Evolutionary conservation across 176 grass and related monocot genomes (phyloP).

Genomic region (bread wheat (Triticum aestivum)): DNA sequence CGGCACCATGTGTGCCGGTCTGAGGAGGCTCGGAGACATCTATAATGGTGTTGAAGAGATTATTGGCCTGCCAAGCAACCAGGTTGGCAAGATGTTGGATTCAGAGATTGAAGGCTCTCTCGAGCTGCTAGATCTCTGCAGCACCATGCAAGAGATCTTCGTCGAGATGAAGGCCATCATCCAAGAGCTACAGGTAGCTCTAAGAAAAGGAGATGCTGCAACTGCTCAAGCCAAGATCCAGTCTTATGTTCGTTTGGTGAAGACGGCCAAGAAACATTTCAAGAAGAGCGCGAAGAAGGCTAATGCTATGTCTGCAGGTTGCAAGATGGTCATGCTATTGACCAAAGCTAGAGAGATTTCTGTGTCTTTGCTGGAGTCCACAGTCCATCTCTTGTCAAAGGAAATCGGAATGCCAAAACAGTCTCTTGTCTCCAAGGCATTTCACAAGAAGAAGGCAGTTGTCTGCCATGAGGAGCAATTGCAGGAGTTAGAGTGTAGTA

Average conservation of each 20-base stretch:
- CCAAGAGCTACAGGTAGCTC: constrained; percentile 13
- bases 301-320: background rate
- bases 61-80: constrained; percentile 3
- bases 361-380: constrained; percentile 3
- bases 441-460: constrained; percentile 21
- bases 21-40: constrained; percentile 23
- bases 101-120: constrained; percentile 35
- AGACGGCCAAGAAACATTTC: constrained; percentile 33
- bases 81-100: constrained; percentile 24
- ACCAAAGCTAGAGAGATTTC: constrained; percentile 24
- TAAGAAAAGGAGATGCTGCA: constrained; percentile 35
- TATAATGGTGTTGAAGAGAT: constrained; percentile 12
- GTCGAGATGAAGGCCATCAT: background rate
- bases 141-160: constrained; percentile 24
- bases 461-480: constrained; percentile 18
- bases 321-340: constrained; percentile 4
- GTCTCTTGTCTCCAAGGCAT: constrained; percentile 24
- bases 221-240: too few relatives aligned
- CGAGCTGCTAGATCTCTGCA: constrained; percentile 39
- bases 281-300: background rate
- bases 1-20: background rate
- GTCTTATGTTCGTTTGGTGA: background rate
- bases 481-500: constrained; percentile 19
- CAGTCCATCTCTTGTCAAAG: background rate
- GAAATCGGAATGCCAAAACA: constrained; percentile 4